Evolutionary conservation across 192 early-diverging fungal species (phyloP).

Genomic region (Powellomyces hirtus): DNA sequence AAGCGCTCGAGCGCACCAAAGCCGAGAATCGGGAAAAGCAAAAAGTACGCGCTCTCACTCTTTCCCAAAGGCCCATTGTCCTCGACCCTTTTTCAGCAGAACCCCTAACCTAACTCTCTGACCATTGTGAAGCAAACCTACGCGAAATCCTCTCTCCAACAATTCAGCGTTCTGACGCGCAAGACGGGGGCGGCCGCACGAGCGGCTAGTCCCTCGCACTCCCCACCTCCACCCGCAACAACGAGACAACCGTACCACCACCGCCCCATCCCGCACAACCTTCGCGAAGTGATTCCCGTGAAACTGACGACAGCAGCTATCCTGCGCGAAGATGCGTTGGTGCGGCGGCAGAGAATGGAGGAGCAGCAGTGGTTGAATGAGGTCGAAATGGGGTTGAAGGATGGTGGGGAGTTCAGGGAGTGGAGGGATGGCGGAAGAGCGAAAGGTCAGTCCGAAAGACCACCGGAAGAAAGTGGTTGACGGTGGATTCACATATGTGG

Average conservation of each 20-base stretch:
- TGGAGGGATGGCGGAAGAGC: constrained; percentile 37
- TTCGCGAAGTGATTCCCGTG: constrained; percentile 31
- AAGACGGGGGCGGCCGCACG: constrained; percentile 2
- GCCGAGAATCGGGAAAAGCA: constrained; percentile 35
- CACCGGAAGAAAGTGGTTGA: too few species aligned
- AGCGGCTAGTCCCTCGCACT: constrained; percentile 2
- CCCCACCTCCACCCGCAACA: background rate
- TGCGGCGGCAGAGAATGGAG: constrained; percentile 29
- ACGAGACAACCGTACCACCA: background rate
- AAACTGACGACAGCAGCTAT: constrained; percentile 53
- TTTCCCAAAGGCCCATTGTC: too few species aligned
- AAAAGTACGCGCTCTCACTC: constrained; percentile 24
- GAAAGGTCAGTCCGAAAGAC: constrained; percentile 27
- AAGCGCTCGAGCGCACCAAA: constrained; percentile 37
- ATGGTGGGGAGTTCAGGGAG: constrained; percentile 35
- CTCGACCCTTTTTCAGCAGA: background rate
- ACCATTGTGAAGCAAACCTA: constrained; percentile 9
- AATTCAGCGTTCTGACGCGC: constrained; percentile 25
- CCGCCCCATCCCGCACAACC: constrained; percentile 23
- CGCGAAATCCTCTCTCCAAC: constrained; percentile 2
- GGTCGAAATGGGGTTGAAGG: constrained; percentile 41
- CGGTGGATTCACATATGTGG: background rate
- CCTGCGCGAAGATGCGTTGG: constrained; percentile 49
- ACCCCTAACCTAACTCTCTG: background rate
- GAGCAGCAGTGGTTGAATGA: constrained; percentile 31